phyloP scores from a whole-genome alignment of 768 basidiomycete species.

The Macrolepiota dolichaula region DNA sequence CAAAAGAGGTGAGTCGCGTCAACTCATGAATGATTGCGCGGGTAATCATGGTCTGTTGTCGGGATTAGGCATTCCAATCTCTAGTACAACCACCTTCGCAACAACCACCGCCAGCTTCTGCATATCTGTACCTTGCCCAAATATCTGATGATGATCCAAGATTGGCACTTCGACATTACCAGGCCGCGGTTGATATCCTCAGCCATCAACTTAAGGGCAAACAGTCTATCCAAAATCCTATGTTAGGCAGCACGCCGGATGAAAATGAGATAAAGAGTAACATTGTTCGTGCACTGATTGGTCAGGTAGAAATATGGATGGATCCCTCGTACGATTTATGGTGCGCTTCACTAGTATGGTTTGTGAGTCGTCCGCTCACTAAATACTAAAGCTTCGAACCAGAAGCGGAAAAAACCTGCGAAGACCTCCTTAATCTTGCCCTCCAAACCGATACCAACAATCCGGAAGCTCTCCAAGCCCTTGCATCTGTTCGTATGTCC shows the following conservation, averaged over 20 bases:
- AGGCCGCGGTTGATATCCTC: slow-evolving; percentile 74
- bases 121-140: slow-evolving; percentile 88
- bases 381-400: slow-evolving; percentile 64
- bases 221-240: slow-evolving; percentile 42
- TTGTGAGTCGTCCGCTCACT: neutral
- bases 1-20: slow-evolving; percentile 50
- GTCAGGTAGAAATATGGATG: slow-evolving; percentile 97
- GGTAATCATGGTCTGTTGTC: neutral
- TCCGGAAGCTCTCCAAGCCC: slow-evolving; percentile 71
- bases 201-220: slow-evolving; percentile 72
- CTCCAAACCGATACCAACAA: slow-evolving; percentile 72
- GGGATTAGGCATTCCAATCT: slow-evolving; percentile 54
- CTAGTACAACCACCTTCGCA: slow-evolving; percentile 63
- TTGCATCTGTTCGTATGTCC: slow-evolving; percentile 87
- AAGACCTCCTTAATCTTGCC: slow-evolving; percentile 70
- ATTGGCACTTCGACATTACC: slow-evolving; percentile 70
- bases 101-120: slow-evolving; percentile 74
- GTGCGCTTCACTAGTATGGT: slow-evolving; percentile 34
- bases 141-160: slow-evolving; percentile 75
- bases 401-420: slow-evolving; percentile 78
- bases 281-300: slow-evolving; percentile 76
- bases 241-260: slow-evolving; percentile 31
- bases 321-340: slow-evolving; percentile 85
- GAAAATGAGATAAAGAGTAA: slow-evolving; percentile 62
- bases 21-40: neutral